These are phyloP conservation scores for Chalciporus pseudorubinellus DNA, from an alignment of 768 basidiomycete genomes.

Conservation along the genomic window DNA sequence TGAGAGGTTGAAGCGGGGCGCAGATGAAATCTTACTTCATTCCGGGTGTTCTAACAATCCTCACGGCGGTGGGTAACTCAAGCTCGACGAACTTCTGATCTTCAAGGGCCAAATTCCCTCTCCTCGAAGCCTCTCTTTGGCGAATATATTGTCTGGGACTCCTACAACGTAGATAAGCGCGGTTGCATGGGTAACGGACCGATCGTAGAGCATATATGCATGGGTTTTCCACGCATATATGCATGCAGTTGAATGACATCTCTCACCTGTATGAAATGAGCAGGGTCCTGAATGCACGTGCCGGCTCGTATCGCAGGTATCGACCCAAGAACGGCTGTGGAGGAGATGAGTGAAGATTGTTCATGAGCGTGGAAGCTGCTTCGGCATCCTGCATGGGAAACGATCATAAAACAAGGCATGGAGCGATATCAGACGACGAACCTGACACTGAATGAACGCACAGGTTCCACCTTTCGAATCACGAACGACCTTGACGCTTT, in stretches of 20 bases:
- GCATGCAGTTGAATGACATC: not conserved
- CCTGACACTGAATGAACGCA: conserved; percentile 86
- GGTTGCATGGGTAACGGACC: conserved; percentile 20
- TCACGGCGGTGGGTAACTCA: conserved; percentile 59
- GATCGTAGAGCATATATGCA: conserved; percentile 14
- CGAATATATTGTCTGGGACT: conserved; percentile 24
- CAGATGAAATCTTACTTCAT: conserved; percentile 43
- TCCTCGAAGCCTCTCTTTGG: conserved; percentile 16
- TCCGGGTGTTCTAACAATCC: conserved; percentile 50
- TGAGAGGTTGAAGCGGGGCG: not conserved
- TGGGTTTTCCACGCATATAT: not conserved
- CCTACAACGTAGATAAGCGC: conserved; percentile 12
- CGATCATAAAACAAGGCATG: not conserved
- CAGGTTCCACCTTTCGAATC: conserved; percentile 77
- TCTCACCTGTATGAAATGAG: conserved; percentile 71
- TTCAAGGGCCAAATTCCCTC: conserved; percentile 8
- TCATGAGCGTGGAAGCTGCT: conserved; percentile 57
- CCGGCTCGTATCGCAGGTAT: conserved; percentile 71
- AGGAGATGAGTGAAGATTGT: conserved; percentile 51
- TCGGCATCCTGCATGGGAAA: conserved; percentile 45
- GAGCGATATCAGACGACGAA: conserved; percentile 30
- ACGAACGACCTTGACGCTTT: conserved; percentile 67
- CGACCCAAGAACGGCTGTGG: conserved; percentile 71
- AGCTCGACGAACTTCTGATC: conserved; percentile 38
- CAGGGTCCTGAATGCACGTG: conserved; percentile 71